These are phyloP conservation scores for Thielaviopsis euricoi DNA, from an alignment of 2,329 filamentous ascomycete species.

Conservation along the genomic window DNA sequence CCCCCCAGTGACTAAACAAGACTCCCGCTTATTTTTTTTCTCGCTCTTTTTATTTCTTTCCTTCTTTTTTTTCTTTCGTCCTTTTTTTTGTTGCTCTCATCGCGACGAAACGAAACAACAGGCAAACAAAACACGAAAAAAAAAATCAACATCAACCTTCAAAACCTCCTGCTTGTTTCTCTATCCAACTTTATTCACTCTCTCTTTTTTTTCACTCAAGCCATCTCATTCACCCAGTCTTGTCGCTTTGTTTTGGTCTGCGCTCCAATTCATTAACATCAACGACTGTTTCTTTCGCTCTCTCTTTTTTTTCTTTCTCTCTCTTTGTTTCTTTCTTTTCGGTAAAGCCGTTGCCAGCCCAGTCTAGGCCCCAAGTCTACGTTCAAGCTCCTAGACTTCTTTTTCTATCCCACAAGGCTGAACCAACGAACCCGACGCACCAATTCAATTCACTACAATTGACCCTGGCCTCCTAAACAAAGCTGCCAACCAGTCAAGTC, in stretches of 20 bases:
- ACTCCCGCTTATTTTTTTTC: neutral
- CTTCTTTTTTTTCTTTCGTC: neutral
- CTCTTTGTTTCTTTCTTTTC: neutral
- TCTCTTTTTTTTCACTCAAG: neutral
- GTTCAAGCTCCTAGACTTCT: neutral
- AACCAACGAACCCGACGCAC: neutral
- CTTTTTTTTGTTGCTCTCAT: neutral
- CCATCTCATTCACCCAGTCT: neutral
- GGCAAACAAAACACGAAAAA: neutral
- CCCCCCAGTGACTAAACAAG: neutral
- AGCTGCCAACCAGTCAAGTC: neutral
- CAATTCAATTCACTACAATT: neutral
- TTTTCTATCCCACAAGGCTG: neutral
- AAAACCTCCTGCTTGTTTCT: neutral
- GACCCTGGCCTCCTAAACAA: neutral
- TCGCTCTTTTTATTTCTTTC: neutral
- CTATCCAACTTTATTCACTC: slow-evolving; percentile 1
- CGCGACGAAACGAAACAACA: neutral
- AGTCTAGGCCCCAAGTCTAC: neutral
- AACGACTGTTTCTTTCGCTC: neutral
- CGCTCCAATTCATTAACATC: neutral
- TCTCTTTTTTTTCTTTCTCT: neutral
- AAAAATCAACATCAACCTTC: neutral
- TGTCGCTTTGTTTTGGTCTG: neutral
- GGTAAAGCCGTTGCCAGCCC: neutral